A percentile compares a stretch with the other conserved stretches of the same genome.
phyloP scores from a whole-genome alignment of 805 yeast species.

The Wickerhamomyces alni region DNA sequence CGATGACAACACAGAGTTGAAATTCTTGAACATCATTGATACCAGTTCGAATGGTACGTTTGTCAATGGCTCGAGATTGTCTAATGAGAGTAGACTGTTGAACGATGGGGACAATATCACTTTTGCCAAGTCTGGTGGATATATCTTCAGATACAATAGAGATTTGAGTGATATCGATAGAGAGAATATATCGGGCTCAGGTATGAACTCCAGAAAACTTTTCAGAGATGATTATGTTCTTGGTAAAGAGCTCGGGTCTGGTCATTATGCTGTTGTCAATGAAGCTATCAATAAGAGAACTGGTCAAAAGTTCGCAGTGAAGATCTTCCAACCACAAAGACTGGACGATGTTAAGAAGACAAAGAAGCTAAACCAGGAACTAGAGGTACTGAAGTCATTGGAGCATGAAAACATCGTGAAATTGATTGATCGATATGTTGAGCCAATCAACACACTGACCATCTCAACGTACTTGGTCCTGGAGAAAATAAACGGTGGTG shows the following conservation, averaged over 20 bases:
- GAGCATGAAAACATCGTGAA: slow-evolving; percentile 69
- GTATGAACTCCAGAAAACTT: slow-evolving; percentile 23
- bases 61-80: slow-evolving; percentile 51
- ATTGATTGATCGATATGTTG: slow-evolving; percentile 53
- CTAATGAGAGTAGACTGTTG: slow-evolving; percentile 41
- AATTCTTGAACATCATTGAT: slow-evolving; percentile 46
- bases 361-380: slow-evolving; percentile 54
- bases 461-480: slow-evolving; percentile 52
- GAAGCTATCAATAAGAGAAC: slow-evolving; percentile 54
- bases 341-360: slow-evolving; percentile 33
- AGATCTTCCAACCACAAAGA: slow-evolving; percentile 58
- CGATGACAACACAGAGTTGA: slow-evolving; percentile 27
- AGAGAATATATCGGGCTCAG: slow-evolving; percentile 7
- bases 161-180: slow-evolving; percentile 12
- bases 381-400: slow-evolving; percentile 56
- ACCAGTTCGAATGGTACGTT: slow-evolving; percentile 58
- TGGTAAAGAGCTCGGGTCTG: slow-evolving; percentile 62
- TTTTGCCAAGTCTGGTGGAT: slow-evolving; percentile 50
- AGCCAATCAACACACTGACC: slow-evolving; percentile 40
- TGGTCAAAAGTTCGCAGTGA: slow-evolving; percentile 65
- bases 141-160: slow-evolving; percentile 38
- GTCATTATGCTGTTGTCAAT: slow-evolving; percentile 79
- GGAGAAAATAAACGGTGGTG: slow-evolving; percentile 73
- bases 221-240: slow-evolving; percentile 46
- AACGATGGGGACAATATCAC: slow-evolving; percentile 59